Conservation (phyloP, 345 rosid species). For the Clarkia xantiana region DNA sequence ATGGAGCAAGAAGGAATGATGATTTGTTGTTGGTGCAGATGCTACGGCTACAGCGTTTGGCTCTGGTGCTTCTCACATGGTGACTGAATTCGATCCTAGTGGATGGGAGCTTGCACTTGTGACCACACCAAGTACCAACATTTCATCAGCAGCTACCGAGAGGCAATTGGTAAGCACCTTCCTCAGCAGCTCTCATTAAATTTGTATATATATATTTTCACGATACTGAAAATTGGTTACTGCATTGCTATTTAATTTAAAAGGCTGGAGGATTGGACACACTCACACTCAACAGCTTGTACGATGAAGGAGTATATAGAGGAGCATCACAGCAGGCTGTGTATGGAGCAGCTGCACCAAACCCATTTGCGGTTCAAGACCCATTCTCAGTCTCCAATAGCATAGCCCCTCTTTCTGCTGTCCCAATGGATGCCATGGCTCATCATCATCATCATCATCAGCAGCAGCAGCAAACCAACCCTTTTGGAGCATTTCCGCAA, state of each 20-base stretch:
- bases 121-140: conserved; percentile 52
- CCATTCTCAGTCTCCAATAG: conserved; percentile 20
- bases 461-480: conserved; percentile 39
- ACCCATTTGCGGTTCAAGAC: conserved; percentile 41
- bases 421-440: conserved; percentile 24
- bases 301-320: conserved; percentile 72
- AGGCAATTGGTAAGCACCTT: conserved; percentile 57
- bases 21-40: conserved; percentile 12
- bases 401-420: conserved; percentile 30
- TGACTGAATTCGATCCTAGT: conserved; percentile 62
- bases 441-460: conserved; percentile 8
- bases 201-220: not conserved
- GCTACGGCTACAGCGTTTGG: conserved; percentile 16
- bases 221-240: too few relatives aligned
- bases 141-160: conserved; percentile 65
- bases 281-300: conserved; percentile 69
- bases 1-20: not conserved
- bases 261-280: conserved; percentile 97
- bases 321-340: conserved; percentile 73
- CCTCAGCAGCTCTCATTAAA: not conserved
- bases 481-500: conserved; percentile 46
- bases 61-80: conserved; percentile 29
- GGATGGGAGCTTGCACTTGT: conserved; percentile 98
- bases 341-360: conserved; percentile 74
- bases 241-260: too few relatives aligned